A percentile compares a stretch with the other conserved stretches of the same genome.
These are phyloP conservation scores for Fomitopsis schrenkii DNA, from an alignment of 1,284 basidiomycete species.

Conservation along the genomic window DNA sequence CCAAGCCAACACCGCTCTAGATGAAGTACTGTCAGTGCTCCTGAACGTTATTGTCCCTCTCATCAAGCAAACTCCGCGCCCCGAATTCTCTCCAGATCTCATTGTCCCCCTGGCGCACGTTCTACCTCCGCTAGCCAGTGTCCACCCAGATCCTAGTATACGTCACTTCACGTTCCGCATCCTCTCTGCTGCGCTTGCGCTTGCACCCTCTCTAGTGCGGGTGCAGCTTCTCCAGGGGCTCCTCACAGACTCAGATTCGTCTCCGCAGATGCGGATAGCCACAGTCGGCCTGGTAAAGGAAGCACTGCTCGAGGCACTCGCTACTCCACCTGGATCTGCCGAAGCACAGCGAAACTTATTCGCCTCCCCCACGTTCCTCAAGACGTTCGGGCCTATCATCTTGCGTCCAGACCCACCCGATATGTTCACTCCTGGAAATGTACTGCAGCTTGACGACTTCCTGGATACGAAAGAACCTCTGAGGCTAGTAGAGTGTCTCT, in stretches of 20 bases:
- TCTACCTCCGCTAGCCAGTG: slow-evolving; percentile 52
- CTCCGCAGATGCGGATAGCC: slow-evolving; percentile 63
- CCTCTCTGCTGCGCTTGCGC: slow-evolving; percentile 46
- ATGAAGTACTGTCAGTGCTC: slow-evolving; percentile 55
- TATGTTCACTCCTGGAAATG: slow-evolving; percentile 28
- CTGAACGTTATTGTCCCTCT: slow-evolving; percentile 37
- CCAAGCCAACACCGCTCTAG: slow-evolving; percentile 46
- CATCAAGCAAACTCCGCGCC: slow-evolving; percentile 10
- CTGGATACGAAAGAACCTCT: slow-evolving; percentile 44
- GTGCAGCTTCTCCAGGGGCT: slow-evolving; percentile 50
- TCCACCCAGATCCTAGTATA: slow-evolving; percentile 51
- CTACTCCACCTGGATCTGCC: slow-evolving; percentile 11
- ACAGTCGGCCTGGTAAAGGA: slow-evolving; percentile 67
- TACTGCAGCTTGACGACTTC: slow-evolving; percentile 32
- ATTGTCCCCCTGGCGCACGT: slow-evolving; percentile 43
- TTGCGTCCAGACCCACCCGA: slow-evolving; percentile 46
- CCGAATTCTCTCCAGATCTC: slow-evolving; percentile 39
- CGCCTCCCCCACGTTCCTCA: slow-evolving; percentile 43
- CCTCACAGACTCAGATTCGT: slow-evolving; percentile 41
- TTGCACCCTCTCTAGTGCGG: slow-evolving; percentile 41
- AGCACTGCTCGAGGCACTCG: slow-evolving; percentile 50
- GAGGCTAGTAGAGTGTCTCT: slow-evolving; percentile 48
- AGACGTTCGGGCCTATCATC: slow-evolving; percentile 47
- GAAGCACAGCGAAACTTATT: slow-evolving; percentile 36
- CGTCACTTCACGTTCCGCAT: slow-evolving; percentile 59